Conservation (phyloP, 495 filamentous ascomycete species). For the Eremomyces bilateralis region DNA sequence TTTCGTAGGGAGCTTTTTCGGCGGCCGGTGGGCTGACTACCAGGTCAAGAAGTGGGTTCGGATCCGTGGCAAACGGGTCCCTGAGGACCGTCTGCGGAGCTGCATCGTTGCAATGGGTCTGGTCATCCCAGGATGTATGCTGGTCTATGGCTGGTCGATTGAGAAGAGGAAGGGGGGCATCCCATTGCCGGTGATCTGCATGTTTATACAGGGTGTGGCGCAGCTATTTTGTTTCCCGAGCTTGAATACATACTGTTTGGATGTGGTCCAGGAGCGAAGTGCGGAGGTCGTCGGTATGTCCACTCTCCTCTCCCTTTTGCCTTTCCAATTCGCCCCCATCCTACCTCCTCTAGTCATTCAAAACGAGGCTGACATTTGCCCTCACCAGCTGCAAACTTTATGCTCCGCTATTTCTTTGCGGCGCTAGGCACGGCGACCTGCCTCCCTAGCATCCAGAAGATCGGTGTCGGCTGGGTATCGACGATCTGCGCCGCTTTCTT, state of each 20-base stretch:
- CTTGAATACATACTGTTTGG: slow-evolving; percentile 54
- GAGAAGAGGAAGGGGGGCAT: slow-evolving; percentile 45
- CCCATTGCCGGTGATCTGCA: slow-evolving; percentile 40
- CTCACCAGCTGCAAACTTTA: slow-evolving; percentile 41
- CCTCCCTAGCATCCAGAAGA: slow-evolving; percentile 38
- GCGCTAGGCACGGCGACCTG: slow-evolving; percentile 42
- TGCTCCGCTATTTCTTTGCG: slow-evolving; percentile 46
- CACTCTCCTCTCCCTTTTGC: neutral
- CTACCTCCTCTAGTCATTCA: neutral
- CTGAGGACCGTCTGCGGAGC: slow-evolving; percentile 46
- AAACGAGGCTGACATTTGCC: neutral
- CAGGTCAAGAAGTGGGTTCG: slow-evolving; percentile 39
- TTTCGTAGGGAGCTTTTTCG: slow-evolving; percentile 44
- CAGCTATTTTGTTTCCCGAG: slow-evolving; percentile 54
- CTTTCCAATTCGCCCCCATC: neutral
- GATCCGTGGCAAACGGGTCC: slow-evolving; percentile 35
- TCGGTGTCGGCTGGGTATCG: slow-evolving; percentile 40
- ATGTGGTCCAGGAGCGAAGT: slow-evolving; percentile 44
- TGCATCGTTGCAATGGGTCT: slow-evolving; percentile 36
- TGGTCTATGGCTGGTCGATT: slow-evolving; percentile 52
- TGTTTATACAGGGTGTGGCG: slow-evolving; percentile 50
- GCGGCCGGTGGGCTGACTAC: slow-evolving; percentile 49
- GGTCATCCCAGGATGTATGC: slow-evolving; percentile 39
- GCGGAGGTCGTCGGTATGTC: slow-evolving; percentile 35
- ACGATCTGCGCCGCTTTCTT: slow-evolving; percentile 29